These are phyloP conservation scores for Sphaerostilbella broomeana DNA, from an alignment of 2,329 filamentous ascomycete genomes.

Conservation along the genomic window DNA sequence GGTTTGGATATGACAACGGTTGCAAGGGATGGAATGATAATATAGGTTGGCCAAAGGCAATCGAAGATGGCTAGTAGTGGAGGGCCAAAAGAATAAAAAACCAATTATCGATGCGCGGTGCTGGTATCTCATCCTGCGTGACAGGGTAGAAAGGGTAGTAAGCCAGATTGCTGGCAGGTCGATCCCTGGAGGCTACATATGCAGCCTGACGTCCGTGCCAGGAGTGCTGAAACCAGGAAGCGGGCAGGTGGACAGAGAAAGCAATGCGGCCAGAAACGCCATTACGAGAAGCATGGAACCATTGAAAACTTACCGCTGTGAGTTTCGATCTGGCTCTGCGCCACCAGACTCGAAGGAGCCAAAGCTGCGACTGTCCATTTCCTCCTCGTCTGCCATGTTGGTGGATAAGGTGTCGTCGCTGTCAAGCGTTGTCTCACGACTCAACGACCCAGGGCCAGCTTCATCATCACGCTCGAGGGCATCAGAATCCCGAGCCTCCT, in stretches of 20 bases:
- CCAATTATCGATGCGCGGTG: too few relatives aligned
- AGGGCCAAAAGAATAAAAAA: too few relatives aligned
- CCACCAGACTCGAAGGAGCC: slow-evolving; percentile 32
- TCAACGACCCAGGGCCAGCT: slow-evolving; percentile 29
- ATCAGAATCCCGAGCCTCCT: slow-evolving; percentile 34
- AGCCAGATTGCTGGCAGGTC: too few relatives aligned
- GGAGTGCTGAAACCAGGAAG: too few relatives aligned
- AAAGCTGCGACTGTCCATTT: slow-evolving; percentile 27
- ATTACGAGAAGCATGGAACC: not conserved
- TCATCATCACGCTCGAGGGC: slow-evolving; percentile 25
- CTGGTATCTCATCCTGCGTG: slow-evolving; percentile 1
- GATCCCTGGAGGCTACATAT: too few relatives aligned
- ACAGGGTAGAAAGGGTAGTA: too few relatives aligned
- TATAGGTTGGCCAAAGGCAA: too few relatives aligned
- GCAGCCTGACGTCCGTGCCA: too few relatives aligned
- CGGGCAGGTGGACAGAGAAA: not conserved
- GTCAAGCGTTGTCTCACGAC: slow-evolving; percentile 32
- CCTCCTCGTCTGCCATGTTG: slow-evolving; percentile 27
- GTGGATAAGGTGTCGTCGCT: slow-evolving; percentile 27
- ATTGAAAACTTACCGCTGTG: slow-evolving; percentile 15
- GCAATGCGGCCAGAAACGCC: not conserved
- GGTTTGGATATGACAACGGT: too few relatives aligned
- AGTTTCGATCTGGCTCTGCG: slow-evolving; percentile 25
- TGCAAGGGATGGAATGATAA: too few relatives aligned
- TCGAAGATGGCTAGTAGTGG: too few relatives aligned